phyloP scores from a whole-genome alignment of 148 eudicot genomes.

The Amaranthus hypochondriacus region DNA sequence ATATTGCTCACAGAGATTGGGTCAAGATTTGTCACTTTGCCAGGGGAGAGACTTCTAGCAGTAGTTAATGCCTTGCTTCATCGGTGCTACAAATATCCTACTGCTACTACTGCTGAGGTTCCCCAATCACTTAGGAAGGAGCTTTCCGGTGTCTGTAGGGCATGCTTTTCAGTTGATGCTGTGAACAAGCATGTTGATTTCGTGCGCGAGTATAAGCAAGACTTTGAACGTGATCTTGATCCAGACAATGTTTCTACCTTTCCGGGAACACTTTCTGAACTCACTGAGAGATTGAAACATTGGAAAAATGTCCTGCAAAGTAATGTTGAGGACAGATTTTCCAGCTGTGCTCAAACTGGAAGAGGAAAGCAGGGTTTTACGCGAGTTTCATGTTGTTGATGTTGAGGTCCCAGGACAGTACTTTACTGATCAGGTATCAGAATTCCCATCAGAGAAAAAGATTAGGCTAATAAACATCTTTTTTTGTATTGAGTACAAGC shows the following conservation, averaged over 20 bases:
- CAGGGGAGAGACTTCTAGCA: conserved; percentile 97
- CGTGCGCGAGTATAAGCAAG: conserved; percentile 92
- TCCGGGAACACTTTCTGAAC: conserved; percentile 81
- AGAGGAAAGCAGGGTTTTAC: conserved; percentile 95
- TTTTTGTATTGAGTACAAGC: not conserved
- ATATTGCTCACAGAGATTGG: conserved; percentile 91
- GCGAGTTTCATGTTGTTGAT: conserved; percentile 95
- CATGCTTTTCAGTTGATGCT: conserved; percentile 98
- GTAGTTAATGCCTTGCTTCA: conserved; percentile 95
- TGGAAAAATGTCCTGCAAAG: conserved; percentile 98
- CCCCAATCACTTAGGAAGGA: conserved; percentile 97
- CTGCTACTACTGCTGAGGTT: conserved; percentile 97
- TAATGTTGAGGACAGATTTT: conserved; percentile 95
- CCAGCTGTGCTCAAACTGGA: conserved; percentile 94
- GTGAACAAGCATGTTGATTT: conserved; percentile 97
- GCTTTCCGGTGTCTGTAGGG: conserved; percentile 96
- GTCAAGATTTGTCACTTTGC: conserved; percentile 93
- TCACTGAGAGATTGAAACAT: conserved; percentile 83
- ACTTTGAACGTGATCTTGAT: conserved; percentile 97
- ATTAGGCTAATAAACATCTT: not conserved
- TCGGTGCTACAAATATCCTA: conserved; percentile 95
- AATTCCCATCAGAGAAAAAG: not conserved
- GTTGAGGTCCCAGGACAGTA: conserved; percentile 99
- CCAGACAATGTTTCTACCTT: conserved; percentile 87
- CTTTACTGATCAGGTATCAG: conserved; percentile 80